Conservation (phyloP, 2,329 filamentous ascomycete species). For the Emmonsia crescens region DNA sequence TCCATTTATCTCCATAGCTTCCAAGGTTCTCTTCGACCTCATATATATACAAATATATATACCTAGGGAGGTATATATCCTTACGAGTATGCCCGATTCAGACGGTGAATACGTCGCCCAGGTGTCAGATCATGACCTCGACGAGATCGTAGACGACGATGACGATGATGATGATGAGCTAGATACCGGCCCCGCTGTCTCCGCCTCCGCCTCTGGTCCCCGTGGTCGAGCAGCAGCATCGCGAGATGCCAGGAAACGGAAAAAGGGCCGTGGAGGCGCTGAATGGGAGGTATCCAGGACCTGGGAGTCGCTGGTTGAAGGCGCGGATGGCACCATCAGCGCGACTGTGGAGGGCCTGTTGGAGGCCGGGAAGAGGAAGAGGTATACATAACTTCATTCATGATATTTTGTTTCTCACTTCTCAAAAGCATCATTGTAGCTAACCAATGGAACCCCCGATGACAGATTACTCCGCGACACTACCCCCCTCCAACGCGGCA, state of each 20-base stretch:
- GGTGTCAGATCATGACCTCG: constrained; percentile 35
- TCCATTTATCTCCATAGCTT: not conserved
- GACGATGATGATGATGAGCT: constrained; percentile 16
- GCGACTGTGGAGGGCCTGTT: constrained; percentile 60
- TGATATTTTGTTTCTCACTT: no score
- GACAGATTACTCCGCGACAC: constrained; percentile 77
- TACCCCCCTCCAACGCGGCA: constrained; percentile 87
- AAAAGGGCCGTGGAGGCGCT: constrained; percentile 29
- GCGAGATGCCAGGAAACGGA: constrained; percentile 21
- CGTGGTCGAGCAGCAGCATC: not conserved
- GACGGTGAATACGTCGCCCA: constrained; percentile 44
- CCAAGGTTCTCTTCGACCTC: not conserved
- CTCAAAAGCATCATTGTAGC: not conserved
- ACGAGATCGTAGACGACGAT: constrained; percentile 21
- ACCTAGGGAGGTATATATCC: no score
- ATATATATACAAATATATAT: not conserved
- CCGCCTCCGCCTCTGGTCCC: not conserved
- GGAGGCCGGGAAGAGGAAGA: constrained; percentile 71
- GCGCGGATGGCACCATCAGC: constrained; percentile 66
- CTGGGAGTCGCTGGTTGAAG: constrained; percentile 63
- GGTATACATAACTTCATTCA: constrained; percentile 29
- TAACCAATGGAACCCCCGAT: not conserved
- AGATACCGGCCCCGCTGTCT: constrained; percentile 4
- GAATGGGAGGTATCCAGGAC: constrained; percentile 41
- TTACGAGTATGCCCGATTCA: constrained; percentile 25